These are phyloP conservation scores for Prunus mume DNA, from an alignment of 306 rosid species.

Conservation along the genomic window DNA sequence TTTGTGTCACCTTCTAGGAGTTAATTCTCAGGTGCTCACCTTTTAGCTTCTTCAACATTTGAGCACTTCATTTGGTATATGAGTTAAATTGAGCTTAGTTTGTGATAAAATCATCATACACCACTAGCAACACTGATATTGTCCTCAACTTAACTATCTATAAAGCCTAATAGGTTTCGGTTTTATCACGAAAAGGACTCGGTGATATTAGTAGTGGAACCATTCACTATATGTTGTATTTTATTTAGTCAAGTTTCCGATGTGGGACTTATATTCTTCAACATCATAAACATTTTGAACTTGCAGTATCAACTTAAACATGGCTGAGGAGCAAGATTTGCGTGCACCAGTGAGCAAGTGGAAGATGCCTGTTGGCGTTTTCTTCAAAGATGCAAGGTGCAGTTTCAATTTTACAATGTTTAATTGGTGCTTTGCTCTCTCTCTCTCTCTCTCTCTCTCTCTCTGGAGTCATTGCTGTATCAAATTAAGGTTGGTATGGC, in stretches of 20 bases:
- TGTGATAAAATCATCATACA: background rate
- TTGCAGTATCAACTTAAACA: conserved; percentile 13
- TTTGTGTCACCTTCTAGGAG: background rate
- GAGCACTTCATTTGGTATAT: background rate
- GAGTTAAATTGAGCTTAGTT: background rate
- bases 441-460: background rate
- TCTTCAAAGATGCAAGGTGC: conserved; percentile 85
- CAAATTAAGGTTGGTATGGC: background rate
- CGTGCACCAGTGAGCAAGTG: conserved; percentile 29
- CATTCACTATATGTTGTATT: no score
- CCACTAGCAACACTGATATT: background rate
- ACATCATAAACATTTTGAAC: background rate
- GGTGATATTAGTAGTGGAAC: no score
- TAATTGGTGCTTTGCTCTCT: background rate
- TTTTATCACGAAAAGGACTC: no score
- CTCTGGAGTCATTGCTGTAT: background rate
- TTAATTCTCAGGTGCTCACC: background rate
- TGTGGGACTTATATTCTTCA: no score
- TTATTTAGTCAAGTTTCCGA: background rate
- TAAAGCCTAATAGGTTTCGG: no score
- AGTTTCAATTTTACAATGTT: background rate
- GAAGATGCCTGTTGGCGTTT: conserved; percentile 68
- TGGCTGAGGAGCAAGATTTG: conserved; percentile 38
- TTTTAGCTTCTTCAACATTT: background rate
- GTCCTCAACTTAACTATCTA: no score